Evolutionary conservation across 2,329 filamentous ascomycete genomes (phyloP).

Genomic region (Penicillium rolfsii): DNA sequence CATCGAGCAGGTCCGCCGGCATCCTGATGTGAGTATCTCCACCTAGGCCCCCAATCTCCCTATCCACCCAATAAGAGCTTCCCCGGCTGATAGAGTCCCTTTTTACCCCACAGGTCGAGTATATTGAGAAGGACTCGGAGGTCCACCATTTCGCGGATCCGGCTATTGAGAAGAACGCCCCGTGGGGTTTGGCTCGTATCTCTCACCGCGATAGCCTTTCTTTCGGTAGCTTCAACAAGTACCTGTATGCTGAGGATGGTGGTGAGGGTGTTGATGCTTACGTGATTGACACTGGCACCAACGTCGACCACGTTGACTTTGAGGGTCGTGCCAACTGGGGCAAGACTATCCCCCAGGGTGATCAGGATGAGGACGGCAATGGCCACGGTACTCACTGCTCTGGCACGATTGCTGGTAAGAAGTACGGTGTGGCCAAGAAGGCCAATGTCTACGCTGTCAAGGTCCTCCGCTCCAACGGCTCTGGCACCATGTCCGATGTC

Average conservation of each 20-base stretch:
- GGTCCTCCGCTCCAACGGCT: conserved; percentile 95
- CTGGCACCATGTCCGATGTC: conserved; percentile 97
- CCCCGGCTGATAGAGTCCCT: conserved; percentile 14
- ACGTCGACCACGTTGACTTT: conserved; percentile 92
- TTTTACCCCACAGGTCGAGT: conserved; percentile 72
- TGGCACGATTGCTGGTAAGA: conserved; percentile 95
- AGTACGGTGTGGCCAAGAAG: conserved; percentile 99
- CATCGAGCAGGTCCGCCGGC: conserved; percentile 90
- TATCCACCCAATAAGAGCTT: background rate
- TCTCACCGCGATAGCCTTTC: conserved; percentile 86
- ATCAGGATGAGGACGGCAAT: conserved; percentile 91
- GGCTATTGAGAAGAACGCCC: conserved; percentile 83
- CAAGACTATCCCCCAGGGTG: conserved; percentile 86
- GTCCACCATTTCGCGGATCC: conserved; percentile 74
- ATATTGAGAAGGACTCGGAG: conserved; percentile 90
- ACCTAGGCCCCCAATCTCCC: background rate
- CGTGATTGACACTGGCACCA: conserved; percentile 97
- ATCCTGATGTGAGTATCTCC: conserved; percentile 84
- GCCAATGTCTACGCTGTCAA: conserved; percentile 96
- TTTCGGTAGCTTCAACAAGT: conserved; percentile 97
- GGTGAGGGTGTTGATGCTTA: conserved; percentile 99
- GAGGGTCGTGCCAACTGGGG: conserved; percentile 95
- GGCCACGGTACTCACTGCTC: conserved; percentile 99
- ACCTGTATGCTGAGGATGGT: conserved; percentile 84
- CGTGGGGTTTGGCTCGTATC: conserved; percentile 98